Conservation (phyloP, 345 rosid genomes). For the Microthlaspi erraticum region DNA sequence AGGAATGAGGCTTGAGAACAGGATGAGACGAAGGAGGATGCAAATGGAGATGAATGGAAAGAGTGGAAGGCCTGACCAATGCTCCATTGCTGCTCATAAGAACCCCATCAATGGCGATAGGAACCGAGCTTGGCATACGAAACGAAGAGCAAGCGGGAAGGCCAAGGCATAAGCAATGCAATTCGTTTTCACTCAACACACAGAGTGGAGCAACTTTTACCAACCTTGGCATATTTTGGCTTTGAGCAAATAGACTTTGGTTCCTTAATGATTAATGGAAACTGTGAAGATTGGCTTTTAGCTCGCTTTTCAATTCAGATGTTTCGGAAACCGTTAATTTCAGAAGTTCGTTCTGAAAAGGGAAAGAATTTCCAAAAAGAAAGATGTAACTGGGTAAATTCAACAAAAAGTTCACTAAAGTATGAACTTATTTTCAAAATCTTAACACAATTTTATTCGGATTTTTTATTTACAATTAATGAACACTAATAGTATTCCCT, state of each 20-base stretch:
- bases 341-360: neutral
- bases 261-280: conserved; percentile 18
- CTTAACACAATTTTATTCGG: neutral
- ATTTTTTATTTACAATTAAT: neutral
- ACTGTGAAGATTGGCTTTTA: conserved; percentile 9
- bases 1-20: conserved; percentile 74
- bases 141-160: conserved; percentile 71
- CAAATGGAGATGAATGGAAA: conserved; percentile 73
- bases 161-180: conserved; percentile 56
- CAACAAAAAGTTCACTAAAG: neutral
- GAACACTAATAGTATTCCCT: neutral
- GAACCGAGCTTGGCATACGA: conserved; percentile 61
- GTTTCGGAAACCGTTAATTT: conserved; percentile 1
- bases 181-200: neutral
- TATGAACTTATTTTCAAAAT: neutral
- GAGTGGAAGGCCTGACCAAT: conserved; percentile 58
- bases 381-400: neutral
- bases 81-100: conserved; percentile 85
- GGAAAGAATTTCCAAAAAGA: neutral
- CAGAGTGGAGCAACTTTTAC: conserved; percentile 7
- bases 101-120: conserved; percentile 60
- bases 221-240: conserved; percentile 19
- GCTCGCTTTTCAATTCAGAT: neutral
- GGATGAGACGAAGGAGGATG: conserved; percentile 76
- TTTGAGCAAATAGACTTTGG: conserved; percentile 22